Conservation (phyloP, 768 basidiomycete genomes). For the Lactarius vividus region DNA sequence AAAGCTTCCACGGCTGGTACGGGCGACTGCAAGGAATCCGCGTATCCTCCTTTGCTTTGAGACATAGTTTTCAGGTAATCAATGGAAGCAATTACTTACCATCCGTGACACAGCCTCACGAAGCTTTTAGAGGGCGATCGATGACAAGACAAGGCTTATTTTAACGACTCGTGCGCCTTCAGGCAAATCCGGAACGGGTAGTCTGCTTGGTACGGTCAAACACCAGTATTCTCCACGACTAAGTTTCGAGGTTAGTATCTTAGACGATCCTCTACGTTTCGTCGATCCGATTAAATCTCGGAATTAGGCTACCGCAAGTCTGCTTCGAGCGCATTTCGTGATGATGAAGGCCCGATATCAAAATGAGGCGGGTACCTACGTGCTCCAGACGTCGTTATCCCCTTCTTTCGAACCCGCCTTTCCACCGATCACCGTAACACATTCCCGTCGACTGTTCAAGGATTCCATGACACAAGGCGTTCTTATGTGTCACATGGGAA, state of each 20-base stretch:
- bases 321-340: conserved; percentile 25
- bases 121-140: conserved; percentile 45
- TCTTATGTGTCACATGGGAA: conserved; percentile 20
- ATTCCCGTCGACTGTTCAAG: conserved; percentile 27
- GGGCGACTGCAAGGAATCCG: conserved; percentile 36
- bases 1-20: conserved; percentile 30
- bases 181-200: conserved; percentile 10
- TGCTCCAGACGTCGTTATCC: conserved; percentile 22
- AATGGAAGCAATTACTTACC: background rate
- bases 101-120: conserved; percentile 6
- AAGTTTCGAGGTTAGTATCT: conserved; percentile 37
- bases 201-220: conserved; percentile 64
- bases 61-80: conserved; percentile 45
- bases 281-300: background rate
- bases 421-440: conserved; percentile 27
- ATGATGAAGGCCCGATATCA: conserved; percentile 20
- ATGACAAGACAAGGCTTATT: conserved; percentile 43
- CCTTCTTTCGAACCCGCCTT: conserved; percentile 16
- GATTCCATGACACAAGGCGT: conserved; percentile 28
- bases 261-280: background rate
- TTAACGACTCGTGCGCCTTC: conserved; percentile 40
- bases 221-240: conserved; percentile 73
- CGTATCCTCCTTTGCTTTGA: conserved; percentile 38
- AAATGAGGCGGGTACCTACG: conserved; percentile 16
- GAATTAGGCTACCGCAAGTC: conserved; percentile 29